Base-by-base conservation (phyloP, 23 red algal genomes). In the Chondrus crispus region DNA sequence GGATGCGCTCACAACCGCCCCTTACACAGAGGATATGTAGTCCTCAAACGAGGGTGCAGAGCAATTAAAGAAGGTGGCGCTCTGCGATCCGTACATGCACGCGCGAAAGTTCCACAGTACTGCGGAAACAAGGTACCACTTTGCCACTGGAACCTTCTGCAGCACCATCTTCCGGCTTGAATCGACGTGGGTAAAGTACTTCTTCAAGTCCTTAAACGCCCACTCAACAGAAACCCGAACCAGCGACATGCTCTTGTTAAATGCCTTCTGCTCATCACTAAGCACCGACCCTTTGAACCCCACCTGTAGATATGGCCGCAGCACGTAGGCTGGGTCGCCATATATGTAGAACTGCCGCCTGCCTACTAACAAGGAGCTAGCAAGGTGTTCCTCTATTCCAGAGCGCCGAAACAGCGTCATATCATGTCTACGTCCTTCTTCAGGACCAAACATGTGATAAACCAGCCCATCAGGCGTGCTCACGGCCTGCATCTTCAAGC, bases 261-360 rank as follows among this genome's bases (percentile, higher is more conserved):
- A 88, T 1, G 0, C 29, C 32, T 57, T 76, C 38, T 88, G 62
- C 42, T 88, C 58, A 22, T 88, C 4, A 43, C 2, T 73, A 69
- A 73, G 2, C 24, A 52, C 20, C 24, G 64, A 58, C 19, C 1
- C 84, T 57, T 39, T 13, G 47, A 2, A 88, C 40, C 19, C 42
- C 38, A 88, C 45, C 57, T 73, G 1, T 14, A 88, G 37, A 14
- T 57, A 88, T 14, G 19, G 19, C 58, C 2, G 29, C 37, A 88
- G 12, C 0, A 88, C 5, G 20, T 74, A 73, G 10, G 62, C 84
- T 73, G 62, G n/a, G 24, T 74, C 60, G 13, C 66, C 60, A 44
- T 73, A 88, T 36, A 88, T 72, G 84, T 51, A 88, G 62, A 37
- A 88, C 84, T 88, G 84, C 1, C 36, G n/a, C 28, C 62, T 39